A percentile compares a stretch with the other conserved stretches of the same genome.
phyloP scores from a whole-genome alignment of 768 basidiomycete species.

The Tylopilus subfusipes region DNA sequence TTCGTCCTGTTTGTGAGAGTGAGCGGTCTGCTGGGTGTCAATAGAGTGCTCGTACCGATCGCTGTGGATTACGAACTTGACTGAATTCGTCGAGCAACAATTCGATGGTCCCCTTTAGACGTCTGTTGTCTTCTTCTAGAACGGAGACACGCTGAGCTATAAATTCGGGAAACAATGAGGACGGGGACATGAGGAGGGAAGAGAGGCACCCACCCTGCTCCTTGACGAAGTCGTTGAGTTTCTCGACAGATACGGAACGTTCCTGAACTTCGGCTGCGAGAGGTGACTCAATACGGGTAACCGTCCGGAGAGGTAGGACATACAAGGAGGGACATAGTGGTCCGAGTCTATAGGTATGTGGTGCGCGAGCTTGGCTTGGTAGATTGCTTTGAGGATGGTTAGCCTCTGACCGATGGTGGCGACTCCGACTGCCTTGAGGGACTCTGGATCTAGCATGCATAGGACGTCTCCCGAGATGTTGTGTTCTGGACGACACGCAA shows the following conservation, averaged over 20 bases:
- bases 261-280: slow-evolving; percentile 57
- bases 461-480: slow-evolving; percentile 90
- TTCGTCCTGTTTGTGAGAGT: slow-evolving; percentile 27
- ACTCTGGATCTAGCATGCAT: slow-evolving; percentile 76
- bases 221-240: slow-evolving; percentile 60
- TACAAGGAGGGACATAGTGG: slow-evolving; percentile 87
- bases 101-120: slow-evolving; percentile 59
- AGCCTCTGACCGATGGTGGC: slow-evolving; percentile 89
- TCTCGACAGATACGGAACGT: slow-evolving; percentile 57
- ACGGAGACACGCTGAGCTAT: slow-evolving; percentile 65
- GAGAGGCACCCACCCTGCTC: slow-evolving; percentile 60
- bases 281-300: background rate
- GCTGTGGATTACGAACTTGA: slow-evolving; percentile 37
- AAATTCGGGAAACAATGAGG: slow-evolving; percentile 5
- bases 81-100: slow-evolving; percentile 63
- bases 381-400: slow-evolving; percentile 88
- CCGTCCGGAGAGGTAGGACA: slow-evolving; percentile 28
- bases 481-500: slow-evolving; percentile 56
- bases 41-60: slow-evolving; percentile 15
- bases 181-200: background rate
- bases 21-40: slow-evolving; percentile 3
- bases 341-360: slow-evolving; percentile 79
- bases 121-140: slow-evolving; percentile 77
- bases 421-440: slow-evolving; percentile 83
- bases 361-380: slow-evolving; percentile 81